These are phyloP conservation scores for Quercus engelmannii DNA, from an alignment of 306 rosid species.

Conservation along the genomic window DNA sequence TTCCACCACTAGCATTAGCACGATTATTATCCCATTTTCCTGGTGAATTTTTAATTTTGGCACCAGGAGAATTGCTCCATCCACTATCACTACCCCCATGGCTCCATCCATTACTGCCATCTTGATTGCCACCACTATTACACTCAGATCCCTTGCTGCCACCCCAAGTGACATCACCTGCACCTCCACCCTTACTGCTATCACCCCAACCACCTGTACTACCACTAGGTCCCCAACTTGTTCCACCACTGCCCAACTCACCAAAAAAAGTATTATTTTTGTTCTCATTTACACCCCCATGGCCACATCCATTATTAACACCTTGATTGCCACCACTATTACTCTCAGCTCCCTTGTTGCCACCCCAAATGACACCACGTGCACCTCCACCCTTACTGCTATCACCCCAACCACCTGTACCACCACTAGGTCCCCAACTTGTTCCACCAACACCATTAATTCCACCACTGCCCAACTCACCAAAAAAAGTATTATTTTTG, in stretches of 20 bases:
- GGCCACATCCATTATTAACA: no score
- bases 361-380: neutral
- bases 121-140: neutral
- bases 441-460: neutral
- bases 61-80: no score
- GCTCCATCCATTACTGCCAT: neutral
- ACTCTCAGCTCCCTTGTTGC: no score
- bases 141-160: neutral
- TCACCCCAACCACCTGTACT: neutral
- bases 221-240: neutral
- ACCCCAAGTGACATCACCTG: no score
- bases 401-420: neutral
- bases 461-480: neutral
- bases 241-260: neutral
- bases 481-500: neutral
- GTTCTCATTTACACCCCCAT: no score
- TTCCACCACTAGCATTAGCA: conserved; percentile 1
- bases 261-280: neutral
- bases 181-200: neutral
- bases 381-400: neutral
- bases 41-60: no score
- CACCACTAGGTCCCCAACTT: neutral
- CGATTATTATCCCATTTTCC: neutral
- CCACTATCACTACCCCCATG: neutral
- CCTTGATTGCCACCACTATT: no score